Conservation (phyloP, 257 asterid genomes). For the Nemophila menziesii region DNA sequence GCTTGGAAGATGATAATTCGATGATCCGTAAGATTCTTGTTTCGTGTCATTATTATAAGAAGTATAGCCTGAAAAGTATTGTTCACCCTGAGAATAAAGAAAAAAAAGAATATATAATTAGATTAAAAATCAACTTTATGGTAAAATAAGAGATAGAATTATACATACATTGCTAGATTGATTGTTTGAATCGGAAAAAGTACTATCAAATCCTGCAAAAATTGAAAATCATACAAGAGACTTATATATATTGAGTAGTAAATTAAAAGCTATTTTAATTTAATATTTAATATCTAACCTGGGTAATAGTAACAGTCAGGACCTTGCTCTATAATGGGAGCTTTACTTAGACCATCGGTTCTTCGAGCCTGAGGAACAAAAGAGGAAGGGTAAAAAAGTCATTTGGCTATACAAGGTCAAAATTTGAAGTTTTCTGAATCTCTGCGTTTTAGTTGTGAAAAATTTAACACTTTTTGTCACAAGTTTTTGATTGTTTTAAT, state of each 20-base stretch:
- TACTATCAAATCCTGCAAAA: constrained; percentile 41
- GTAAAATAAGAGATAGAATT: neutral
- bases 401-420: no score
- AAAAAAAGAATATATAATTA: neutral
- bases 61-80: constrained; percentile 35
- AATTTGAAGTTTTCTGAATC: no score
- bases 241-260: neutral
- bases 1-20: constrained; percentile 27
- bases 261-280: neutral
- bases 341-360: constrained; percentile 31
- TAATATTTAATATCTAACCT: constrained; percentile 34
- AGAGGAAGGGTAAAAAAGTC: no score
- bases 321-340: constrained; percentile 34
- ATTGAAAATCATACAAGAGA: neutral
- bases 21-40: constrained; percentile 33
- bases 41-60: constrained; percentile 53
- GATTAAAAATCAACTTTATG: neutral
- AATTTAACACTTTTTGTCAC: no score
- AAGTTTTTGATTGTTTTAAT: no score
- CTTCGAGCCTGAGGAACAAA: constrained; percentile 25
- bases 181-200: constrained; percentile 41
- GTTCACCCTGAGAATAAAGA: constrained; percentile 28
- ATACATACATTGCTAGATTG: constrained; percentile 39
- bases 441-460: no score
- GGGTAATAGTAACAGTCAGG: constrained; percentile 47